Evolutionary conservation across 2,329 filamentous ascomycete species (phyloP), one percentile per base, ranked within the genome.

Genomic region (Alternaria longipes): DNA sequence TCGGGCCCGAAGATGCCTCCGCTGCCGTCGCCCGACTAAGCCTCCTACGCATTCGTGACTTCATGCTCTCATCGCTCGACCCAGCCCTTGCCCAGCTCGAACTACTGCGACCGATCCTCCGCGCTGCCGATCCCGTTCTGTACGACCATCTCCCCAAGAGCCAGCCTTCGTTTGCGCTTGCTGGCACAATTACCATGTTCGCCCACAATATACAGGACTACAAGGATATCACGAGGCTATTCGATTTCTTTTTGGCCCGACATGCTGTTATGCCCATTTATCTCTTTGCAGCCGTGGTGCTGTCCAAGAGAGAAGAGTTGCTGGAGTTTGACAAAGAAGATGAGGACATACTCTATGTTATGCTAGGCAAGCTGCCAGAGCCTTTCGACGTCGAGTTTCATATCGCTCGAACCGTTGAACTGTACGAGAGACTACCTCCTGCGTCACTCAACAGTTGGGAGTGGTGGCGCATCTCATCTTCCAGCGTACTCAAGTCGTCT

Each of bases 141-240:
- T 90, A 87, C 76, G 82, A 79, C 8, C 94, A 97, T 80, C 84
- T 97, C n/a, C 87, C 90, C 1, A 85, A 84, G 24, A 91, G 90
- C 16, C 89, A 94, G 74, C 94, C 95, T 1, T 97, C 94, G 78
- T 99, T 97, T 78, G 95, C 95, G 5, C 84, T 99, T 5, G 89
- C 92, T n/a, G 93, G 93, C 49, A 97, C 93, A 0, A 85, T 99
- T 44, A 99, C 96, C 34, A 89, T 99, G 83, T 99, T 97, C 78
- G 93, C 95, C 18, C 95, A 99, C 80, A 94, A 98, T 77, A 93
- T 99, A 63, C 90, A 95, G 78, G 89, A 90, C 42, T 97, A 97
- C 76, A 87, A 87, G 64, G 91, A 94, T 68, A 98, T 99, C 73
- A 88, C 93, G 34, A 88, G 95, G 24, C 83, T 99, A 1, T 99